A percentile compares a stretch with the other conserved stretches of the same genome.
These are phyloP conservation scores for Candida gigantensis DNA, from an alignment of 1,139 yeast species.

Conservation along the genomic window DNA sequence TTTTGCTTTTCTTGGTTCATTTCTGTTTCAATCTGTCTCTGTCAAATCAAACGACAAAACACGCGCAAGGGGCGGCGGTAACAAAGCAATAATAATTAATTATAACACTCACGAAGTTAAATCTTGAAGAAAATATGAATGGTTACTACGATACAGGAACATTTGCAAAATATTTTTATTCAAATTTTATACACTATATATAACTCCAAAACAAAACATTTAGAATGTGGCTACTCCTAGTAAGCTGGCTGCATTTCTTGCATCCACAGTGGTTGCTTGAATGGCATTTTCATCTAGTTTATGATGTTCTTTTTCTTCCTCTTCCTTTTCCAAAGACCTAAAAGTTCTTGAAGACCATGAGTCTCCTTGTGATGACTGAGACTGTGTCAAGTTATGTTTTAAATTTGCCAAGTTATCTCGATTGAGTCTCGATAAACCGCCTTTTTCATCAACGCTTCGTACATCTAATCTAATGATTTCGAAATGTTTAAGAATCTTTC, in stretches of 20 bases:
- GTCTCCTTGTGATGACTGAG: constrained; percentile 57
- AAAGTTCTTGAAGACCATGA: constrained; percentile 67
- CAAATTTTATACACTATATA: too few species aligned
- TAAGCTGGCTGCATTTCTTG: constrained; percentile 77
- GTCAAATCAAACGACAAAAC: too few species aligned
- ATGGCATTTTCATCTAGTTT: constrained; percentile 18
- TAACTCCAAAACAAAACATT: too few species aligned
- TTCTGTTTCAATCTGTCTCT: too few species aligned
- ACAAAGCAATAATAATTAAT: too few species aligned
- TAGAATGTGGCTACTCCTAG: constrained; percentile 73
- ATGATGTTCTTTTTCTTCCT: constrained; percentile 27
- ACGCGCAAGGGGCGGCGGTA: too few species aligned
- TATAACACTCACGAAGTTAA: too few species aligned
- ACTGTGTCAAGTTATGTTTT: constrained; percentile 47
- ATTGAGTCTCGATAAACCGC: constrained; percentile 84
- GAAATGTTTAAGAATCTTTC: constrained; percentile 74
- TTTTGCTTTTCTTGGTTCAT: too few species aligned
- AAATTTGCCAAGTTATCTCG: constrained; percentile 59
- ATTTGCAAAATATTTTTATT: too few species aligned
- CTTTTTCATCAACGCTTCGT: constrained; percentile 72
- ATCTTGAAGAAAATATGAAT: too few species aligned
- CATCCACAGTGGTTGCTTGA: constrained; percentile 54
- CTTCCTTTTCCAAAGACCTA: constrained; percentile 50
- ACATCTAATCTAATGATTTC: constrained; percentile 75
- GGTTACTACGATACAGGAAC: too few species aligned